Percentiles rank a stretch among this genome's conserved stretches.
Conservation (phyloP, 352 stramenopile genomes). For the Phytopythium ostracodes region DNA sequence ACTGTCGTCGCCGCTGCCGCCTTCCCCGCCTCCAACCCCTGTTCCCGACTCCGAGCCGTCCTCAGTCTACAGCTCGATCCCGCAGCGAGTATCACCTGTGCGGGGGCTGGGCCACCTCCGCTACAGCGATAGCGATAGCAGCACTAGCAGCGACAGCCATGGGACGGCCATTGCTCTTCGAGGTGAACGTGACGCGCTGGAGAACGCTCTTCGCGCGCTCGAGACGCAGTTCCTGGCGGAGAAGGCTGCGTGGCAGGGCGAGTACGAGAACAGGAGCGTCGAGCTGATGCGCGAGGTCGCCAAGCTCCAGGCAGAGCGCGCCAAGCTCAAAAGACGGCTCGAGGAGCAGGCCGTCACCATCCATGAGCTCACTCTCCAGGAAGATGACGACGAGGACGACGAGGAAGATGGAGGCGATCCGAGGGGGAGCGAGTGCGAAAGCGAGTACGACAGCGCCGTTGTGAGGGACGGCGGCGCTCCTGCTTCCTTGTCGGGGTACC, state of each 20-base stretch:
- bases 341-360: constrained; percentile 70
- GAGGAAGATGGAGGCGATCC: background rate
- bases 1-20: background rate
- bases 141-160: background rate
- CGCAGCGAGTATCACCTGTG: background rate
- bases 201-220: constrained; percentile 19
- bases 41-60: constrained; percentile 3
- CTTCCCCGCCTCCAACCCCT: background rate
- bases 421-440: background rate
- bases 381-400: constrained; percentile 40
- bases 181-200: constrained; percentile 22
- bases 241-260: constrained; percentile 19
- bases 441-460: background rate
- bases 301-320: constrained; percentile 32
- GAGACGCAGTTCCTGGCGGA: constrained; percentile 20
- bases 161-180: background rate
- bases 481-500: background rate
- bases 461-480: background rate
- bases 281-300: constrained; percentile 43
- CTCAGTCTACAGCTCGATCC: background rate
- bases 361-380: constrained; percentile 74
- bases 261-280: constrained; percentile 26
- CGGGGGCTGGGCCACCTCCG: background rate
- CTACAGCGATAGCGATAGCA: background rate
- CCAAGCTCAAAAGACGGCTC: constrained; percentile 37